phyloP scores from a whole-genome alignment of 106 monocot species.

The Dioscorea dumetorum region DNA sequence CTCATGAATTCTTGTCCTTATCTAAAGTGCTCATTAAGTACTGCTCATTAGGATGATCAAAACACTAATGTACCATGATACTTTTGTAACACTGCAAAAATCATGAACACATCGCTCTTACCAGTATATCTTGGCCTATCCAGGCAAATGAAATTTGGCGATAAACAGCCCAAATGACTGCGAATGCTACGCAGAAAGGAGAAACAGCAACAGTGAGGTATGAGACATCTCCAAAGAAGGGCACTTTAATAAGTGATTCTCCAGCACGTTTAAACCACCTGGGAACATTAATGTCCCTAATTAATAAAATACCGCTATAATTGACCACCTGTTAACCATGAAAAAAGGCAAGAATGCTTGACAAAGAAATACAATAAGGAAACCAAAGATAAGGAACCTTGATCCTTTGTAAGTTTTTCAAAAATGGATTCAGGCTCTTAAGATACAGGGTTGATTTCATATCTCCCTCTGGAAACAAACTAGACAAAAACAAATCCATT shows the following conservation, averaged over 20 bases:
- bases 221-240: slow-evolving; percentile 88
- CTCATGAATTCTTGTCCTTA: neutral
- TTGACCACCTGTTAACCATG: too few relatives aligned
- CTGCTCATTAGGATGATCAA: neutral
- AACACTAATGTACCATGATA: neutral
- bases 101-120: slow-evolving; percentile 25
- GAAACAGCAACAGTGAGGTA: slow-evolving; percentile 77
- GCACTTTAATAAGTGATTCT: slow-evolving; percentile 65
- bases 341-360: too few relatives aligned
- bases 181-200: slow-evolving; percentile 82
- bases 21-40: too few relatives aligned
- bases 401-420: too few relatives aligned
- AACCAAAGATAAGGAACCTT: too few relatives aligned
- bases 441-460: too few relatives aligned
- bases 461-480: too few relatives aligned
- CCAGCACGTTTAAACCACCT: slow-evolving; percentile 44
- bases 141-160: slow-evolving; percentile 60
- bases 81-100: neutral
- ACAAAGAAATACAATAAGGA: too few relatives aligned
- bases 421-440: too few relatives aligned
- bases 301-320: too few relatives aligned
- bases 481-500: too few relatives aligned
- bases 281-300: neutral
- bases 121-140: slow-evolving; percentile 99
- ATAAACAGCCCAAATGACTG: slow-evolving; percentile 88